Evolutionary conservation across 2,329 filamentous ascomycete species (phyloP).

Genomic region (Zymoseptoria tritici): DNA sequence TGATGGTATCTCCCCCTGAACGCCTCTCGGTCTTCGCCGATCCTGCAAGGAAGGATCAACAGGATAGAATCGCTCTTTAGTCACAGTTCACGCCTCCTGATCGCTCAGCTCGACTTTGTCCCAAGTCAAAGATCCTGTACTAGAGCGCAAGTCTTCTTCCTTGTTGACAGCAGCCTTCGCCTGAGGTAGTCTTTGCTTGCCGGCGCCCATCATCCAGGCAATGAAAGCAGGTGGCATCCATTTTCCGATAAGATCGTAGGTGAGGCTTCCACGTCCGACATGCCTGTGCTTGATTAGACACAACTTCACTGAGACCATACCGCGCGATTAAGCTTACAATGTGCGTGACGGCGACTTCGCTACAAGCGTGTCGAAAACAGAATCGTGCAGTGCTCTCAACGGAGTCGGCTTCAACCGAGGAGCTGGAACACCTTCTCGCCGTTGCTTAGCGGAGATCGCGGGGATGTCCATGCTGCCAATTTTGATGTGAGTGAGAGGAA

Average conservation of each 20-base stretch:
- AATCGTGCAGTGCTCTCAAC: constrained; percentile 71
- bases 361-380: constrained; percentile 83
- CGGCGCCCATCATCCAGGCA: constrained; percentile 87
- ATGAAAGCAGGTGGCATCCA: constrained; percentile 72
- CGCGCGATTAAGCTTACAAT: constrained; percentile 33
- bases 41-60: neutral
- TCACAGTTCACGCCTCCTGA: constrained; percentile 10
- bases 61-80: too few species aligned
- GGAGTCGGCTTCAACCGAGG: constrained; percentile 45
- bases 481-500: constrained; percentile 75
- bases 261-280: constrained; percentile 73
- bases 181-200: constrained; percentile 23
- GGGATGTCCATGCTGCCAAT: constrained; percentile 86
- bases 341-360: constrained; percentile 52
- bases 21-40: neutral
- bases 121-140: constrained; percentile 41
- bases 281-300: constrained; percentile 33
- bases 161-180: constrained; percentile 22
- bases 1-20: neutral
- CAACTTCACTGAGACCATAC: neutral
- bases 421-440: constrained; percentile 30
- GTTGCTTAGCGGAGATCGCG: constrained; percentile 45
- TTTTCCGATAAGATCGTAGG: constrained; percentile 78
- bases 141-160: constrained; percentile 29
- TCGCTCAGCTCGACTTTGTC: constrained; percentile 35